Evolutionary conservation across 1,139 yeast genomes (phyloP).

Genomic region (Trichomonascaceae sp.): DNA sequence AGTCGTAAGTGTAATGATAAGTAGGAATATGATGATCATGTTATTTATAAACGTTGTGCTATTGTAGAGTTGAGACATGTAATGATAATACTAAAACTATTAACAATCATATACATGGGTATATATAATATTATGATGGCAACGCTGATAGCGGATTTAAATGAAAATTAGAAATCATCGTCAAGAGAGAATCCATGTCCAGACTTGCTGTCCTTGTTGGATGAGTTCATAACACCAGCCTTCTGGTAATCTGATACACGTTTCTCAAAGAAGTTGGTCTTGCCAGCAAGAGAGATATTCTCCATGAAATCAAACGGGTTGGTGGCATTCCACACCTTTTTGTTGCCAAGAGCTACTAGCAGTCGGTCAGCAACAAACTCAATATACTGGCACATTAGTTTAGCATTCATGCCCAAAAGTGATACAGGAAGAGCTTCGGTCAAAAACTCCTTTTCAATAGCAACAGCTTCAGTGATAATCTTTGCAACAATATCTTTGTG

Average conservation of each 20-base stretch:
- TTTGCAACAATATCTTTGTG: conserved; percentile 66
- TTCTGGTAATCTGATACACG: conserved; percentile 98
- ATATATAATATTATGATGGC: conserved; percentile 1
- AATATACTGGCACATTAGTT: conserved; percentile 93
- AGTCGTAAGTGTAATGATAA: conserved; percentile 7
- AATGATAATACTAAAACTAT: background rate
- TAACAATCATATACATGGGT: background rate
- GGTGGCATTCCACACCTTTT: conserved; percentile 76
- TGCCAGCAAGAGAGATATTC: conserved; percentile 94
- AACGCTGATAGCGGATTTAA: background rate
- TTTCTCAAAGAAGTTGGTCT: conserved; percentile 98
- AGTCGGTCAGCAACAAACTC: conserved; percentile 97
- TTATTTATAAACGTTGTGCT: background rate
- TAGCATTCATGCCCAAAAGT: conserved; percentile 87
- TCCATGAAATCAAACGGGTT: conserved; percentile 99
- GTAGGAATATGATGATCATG: conserved; percentile 2
- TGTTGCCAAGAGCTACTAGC: conserved; percentile 81
- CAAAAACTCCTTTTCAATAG: conserved; percentile 88
- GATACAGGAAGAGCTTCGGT: conserved; percentile 90
- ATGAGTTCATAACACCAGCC: conserved; percentile 91
- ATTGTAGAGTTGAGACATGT: background rate
- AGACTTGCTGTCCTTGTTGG: conserved; percentile 34
- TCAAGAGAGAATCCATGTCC: conserved; percentile 42
- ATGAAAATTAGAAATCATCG: conserved; percentile 37
- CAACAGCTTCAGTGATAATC: conserved; percentile 92